phyloP scores from a whole-genome alignment of 2,329 filamentous ascomycete species.

The Myriosclerotinia scirpicola region DNA sequence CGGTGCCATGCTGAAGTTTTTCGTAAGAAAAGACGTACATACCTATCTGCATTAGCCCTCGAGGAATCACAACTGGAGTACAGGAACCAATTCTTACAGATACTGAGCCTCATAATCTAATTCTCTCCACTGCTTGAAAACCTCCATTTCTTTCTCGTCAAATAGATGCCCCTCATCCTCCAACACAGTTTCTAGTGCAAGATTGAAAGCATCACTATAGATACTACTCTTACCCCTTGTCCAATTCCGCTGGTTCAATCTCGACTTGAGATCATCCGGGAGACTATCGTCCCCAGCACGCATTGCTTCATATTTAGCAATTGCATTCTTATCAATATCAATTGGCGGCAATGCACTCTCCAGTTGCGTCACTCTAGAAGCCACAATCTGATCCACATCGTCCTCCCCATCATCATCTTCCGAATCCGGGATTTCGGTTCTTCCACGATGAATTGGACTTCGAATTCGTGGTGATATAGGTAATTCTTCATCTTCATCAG shows the following conservation, averaged over 20 bases:
- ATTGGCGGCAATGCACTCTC: conserved; percentile 71
- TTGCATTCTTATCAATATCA: conserved; percentile 66
- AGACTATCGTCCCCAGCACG: conserved; percentile 42
- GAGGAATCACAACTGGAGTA: neutral
- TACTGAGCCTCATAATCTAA: conserved; percentile 87
- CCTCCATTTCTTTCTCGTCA: conserved; percentile 69
- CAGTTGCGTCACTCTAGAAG: conserved; percentile 59
- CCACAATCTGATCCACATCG: conserved; percentile 28
- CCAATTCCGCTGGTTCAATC: conserved; percentile 63
- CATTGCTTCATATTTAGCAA: conserved; percentile 75
- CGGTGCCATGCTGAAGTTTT: conserved; percentile 94
- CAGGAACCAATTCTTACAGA: conserved; percentile 57
- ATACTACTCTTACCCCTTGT: conserved; percentile 79
- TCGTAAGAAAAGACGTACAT: conserved; percentile 87
- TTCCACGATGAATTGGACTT: conserved; percentile 25
- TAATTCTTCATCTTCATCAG: conserved; percentile 29
- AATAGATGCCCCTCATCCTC: conserved; percentile 89
- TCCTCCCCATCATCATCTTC: conserved; percentile 41
- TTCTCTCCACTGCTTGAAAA: conserved; percentile 74
- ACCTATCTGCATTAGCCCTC: conserved; percentile 50
- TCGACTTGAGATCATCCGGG: conserved; percentile 46
- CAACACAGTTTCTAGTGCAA: conserved; percentile 85
- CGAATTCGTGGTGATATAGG: conserved; percentile 35
- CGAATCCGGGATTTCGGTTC: conserved; percentile 43
- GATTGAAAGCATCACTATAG: conserved; percentile 95